phyloP scores from a whole-genome alignment of 345 rosid species.

The Murraya koenigii region DNA sequence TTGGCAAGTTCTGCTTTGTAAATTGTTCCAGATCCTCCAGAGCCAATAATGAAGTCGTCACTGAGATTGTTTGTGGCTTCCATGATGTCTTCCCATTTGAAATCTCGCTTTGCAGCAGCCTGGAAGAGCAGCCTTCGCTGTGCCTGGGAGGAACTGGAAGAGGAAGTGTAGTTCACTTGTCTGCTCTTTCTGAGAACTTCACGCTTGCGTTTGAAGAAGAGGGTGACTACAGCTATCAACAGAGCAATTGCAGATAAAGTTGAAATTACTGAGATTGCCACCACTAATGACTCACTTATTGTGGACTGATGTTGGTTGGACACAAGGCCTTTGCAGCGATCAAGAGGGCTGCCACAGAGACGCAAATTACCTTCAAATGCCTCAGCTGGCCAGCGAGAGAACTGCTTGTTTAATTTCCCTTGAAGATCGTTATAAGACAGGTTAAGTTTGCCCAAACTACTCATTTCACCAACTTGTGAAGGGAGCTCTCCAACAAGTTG shows the following conservation, averaged over 20 bases:
- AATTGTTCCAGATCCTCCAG: constrained; percentile 90
- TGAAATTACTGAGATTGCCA: constrained; percentile 58
- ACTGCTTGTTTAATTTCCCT: constrained; percentile 67
- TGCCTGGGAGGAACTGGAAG: constrained; percentile 69
- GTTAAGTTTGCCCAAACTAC: constrained; percentile 75
- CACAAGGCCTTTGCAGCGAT: constrained; percentile 29
- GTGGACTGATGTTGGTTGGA: constrained; percentile 30
- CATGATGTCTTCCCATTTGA: constrained; percentile 83
- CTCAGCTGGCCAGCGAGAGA: constrained; percentile 79
- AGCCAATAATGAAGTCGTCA: constrained; percentile 81
- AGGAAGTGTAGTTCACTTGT: constrained; percentile 47
- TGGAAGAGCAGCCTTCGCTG: constrained; percentile 61
- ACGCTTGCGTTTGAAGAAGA: constrained; percentile 48
- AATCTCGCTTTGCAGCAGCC: constrained; percentile 57
- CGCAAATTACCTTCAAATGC: constrained; percentile 60
- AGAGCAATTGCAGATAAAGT: constrained; percentile 63
- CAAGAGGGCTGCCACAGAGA: constrained; percentile 83
- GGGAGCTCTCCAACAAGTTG: constrained; percentile 71
- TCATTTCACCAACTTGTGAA: constrained; percentile 55
- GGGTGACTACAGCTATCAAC: constrained; percentile 46
- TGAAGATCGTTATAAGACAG: constrained; percentile 69
- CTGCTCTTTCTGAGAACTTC: constrained; percentile 39
- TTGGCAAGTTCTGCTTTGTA: constrained; percentile 66
- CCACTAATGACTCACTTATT: constrained; percentile 49
- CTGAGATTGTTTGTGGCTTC: constrained; percentile 71